These are phyloP conservation scores for Kwoniella newhampshirensis DNA, from an alignment of 768 basidiomycete species.

Conservation along the genomic window DNA sequence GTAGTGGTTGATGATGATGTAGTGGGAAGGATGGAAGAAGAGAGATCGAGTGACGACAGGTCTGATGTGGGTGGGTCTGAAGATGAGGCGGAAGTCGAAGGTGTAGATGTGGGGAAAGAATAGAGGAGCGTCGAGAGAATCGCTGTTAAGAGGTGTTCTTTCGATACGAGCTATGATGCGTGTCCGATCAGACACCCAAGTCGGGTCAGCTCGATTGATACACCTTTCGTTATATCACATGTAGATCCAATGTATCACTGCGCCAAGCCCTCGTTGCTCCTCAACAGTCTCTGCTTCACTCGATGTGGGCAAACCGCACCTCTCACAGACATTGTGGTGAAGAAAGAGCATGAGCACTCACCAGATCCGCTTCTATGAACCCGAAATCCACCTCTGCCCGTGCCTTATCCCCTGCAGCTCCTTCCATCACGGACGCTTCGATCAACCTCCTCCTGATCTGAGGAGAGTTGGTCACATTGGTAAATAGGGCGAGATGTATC, in stretches of 20 bases:
- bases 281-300: too few species aligned
- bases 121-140: slow-evolving; percentile 56
- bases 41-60: slow-evolving; percentile 10
- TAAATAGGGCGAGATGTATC: slow-evolving; percentile 68
- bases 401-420: slow-evolving; percentile 63
- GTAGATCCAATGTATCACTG: too few species aligned
- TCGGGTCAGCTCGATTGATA: slow-evolving; percentile 4
- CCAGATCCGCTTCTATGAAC: slow-evolving; percentile 81
- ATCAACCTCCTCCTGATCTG: slow-evolving; percentile 68
- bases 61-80: not conserved
- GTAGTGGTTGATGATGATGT: slow-evolving; percentile 49
- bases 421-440: slow-evolving; percentile 64
- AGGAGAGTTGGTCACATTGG: slow-evolving; percentile 64
- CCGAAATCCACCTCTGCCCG: slow-evolving; percentile 82
- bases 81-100: not conserved
- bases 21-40: slow-evolving; percentile 76
- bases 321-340: too few species aligned
- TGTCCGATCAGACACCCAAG: too few species aligned
- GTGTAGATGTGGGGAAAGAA: slow-evolving; percentile 10
- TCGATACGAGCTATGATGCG: slow-evolving; percentile 78
- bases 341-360: slow-evolving; percentile 57
- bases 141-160: slow-evolving; percentile 77
- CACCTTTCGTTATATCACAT: too few species aligned
- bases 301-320: too few species aligned
- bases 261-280: too few species aligned